phyloP scores from a whole-genome alignment of 2,329 filamentous ascomycete species.

The Sclerotinia nivalis region DNA sequence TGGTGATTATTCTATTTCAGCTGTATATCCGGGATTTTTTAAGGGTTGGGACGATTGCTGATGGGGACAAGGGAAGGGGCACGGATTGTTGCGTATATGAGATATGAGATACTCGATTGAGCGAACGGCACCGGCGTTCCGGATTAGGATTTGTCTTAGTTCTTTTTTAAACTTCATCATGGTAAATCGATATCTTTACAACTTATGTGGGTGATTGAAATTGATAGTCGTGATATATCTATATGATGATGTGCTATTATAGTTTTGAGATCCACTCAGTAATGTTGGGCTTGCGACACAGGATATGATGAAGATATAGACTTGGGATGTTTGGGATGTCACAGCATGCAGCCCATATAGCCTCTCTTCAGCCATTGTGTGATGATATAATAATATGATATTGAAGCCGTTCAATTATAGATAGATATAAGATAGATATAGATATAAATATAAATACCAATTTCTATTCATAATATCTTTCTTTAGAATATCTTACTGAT shows the following conservation, averaged over 20 bases:
- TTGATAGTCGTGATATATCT: background rate
- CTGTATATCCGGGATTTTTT: constrained; percentile 35
- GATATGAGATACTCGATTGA: constrained; percentile 28
- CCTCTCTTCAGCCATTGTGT: background rate
- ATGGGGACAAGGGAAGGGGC: constrained; percentile 24
- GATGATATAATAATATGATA: background rate
- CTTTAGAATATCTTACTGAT: too few relatives aligned
- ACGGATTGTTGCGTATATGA: constrained; percentile 25
- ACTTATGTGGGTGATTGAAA: constrained; percentile 15
- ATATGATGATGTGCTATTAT: too few relatives aligned
- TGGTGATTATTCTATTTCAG: constrained; percentile 24
- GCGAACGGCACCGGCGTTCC: constrained; percentile 18
- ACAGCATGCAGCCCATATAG: background rate
- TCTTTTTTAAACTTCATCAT: constrained; percentile 2
- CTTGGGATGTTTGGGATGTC: background rate
- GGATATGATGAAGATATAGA: background rate
- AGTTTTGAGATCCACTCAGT: background rate
- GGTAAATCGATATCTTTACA: constrained; percentile 11
- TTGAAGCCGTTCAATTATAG: background rate
- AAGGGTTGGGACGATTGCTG: constrained; percentile 26
- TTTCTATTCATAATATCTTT: too few relatives aligned
- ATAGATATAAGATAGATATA: too few relatives aligned
- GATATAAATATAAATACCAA: too few relatives aligned
- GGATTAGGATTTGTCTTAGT: constrained; percentile 7
- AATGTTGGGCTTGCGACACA: background rate